Conservation (phyloP, 1,139 yeast genomes). For the Eremothecium sinecaudum region DNA sequence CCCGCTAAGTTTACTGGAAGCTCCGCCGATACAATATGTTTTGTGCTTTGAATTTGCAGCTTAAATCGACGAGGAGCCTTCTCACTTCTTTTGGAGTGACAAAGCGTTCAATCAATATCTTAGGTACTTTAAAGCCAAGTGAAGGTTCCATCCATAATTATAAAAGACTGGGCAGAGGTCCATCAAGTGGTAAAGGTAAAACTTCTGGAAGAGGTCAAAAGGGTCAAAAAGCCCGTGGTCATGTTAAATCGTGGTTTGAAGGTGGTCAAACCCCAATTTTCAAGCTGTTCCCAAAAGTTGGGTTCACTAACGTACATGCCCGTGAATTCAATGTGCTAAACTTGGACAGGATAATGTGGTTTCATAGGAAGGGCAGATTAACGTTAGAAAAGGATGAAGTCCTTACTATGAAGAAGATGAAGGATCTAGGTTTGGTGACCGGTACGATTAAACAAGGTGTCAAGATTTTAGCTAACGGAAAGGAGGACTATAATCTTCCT, state of each 20-base stretch:
- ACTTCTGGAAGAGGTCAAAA: conserved; percentile 97
- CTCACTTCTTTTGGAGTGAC: conserved; percentile 1
- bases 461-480: conserved; percentile 65
- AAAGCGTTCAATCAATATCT: conserved; percentile 28
- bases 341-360: conserved; percentile 50
- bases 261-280: conserved; percentile 98
- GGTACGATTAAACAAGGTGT: conserved; percentile 74
- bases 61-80: neutral
- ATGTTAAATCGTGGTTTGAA: conserved; percentile 88
- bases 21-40: no score
- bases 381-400: conserved; percentile 54
- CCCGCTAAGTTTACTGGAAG: no score
- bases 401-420: conserved; percentile 55
- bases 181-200: conserved; percentile 86
- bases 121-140: conserved; percentile 32
- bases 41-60: no score
- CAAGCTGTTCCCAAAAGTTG: conserved; percentile 82
- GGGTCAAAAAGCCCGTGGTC: conserved; percentile 95
- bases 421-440: conserved; percentile 59
- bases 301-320: conserved; percentile 58
- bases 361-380: conserved; percentile 59
- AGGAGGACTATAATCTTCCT: conserved; percentile 46
- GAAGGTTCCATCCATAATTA: conserved; percentile 34
- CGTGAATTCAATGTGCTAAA: conserved; percentile 45
- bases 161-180: conserved; percentile 93